Evolutionary conservation across 2,329 filamentous ascomycete genomes (phyloP), one percentile per base, ranked within the genome.

Genomic region (Alternaria postmessia): DNA sequence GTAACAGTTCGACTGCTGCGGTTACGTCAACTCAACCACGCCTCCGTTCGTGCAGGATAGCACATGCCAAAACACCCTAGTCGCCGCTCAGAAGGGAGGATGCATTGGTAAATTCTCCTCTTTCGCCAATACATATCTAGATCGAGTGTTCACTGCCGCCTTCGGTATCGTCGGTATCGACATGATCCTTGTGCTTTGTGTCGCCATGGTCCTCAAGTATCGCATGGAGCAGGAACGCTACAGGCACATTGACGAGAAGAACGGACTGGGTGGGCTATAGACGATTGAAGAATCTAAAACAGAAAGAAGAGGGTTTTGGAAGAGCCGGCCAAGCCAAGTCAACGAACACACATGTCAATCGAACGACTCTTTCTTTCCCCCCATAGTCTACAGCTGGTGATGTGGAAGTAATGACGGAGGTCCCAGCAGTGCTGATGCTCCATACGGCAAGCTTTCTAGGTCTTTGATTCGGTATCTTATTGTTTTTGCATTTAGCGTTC

Each of bases 201-300:
- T 90, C 12, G 89, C 90, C 30, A 93, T 92, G 79, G 83, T 95
- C 44, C 83, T 93, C 70, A 94, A 93, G 84, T 89, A 93, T 71
- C 88, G 91, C 74, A 91, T 90, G 80, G 92, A 95, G 81, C 87
- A 88, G 72, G 88, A 91, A 78, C 85, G 92, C 61, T 95, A 93
- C 81, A 87, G 88, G 60, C 85, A 91, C 73, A 94, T 95, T 71
- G 91, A 94, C 74, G 88, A 93, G 84, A 95, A 95, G 87, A 86
- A 77, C 51, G 77, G 73, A 14, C 7, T 67, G 11, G 70, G 67
- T 39, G 72, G 72, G 5, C 57, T 77, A 24, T 77, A 76, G 49
- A 56, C 7, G 46, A 7, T 14, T 34, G 18, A 11, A 39, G 9
- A 39, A 18, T 22, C 20, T 5, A 4, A 12, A 14, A 34, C 46